Base-by-base conservation (phyloP, 2,329 filamentous ascomycete species). In the Alternaria sp. region DNA sequence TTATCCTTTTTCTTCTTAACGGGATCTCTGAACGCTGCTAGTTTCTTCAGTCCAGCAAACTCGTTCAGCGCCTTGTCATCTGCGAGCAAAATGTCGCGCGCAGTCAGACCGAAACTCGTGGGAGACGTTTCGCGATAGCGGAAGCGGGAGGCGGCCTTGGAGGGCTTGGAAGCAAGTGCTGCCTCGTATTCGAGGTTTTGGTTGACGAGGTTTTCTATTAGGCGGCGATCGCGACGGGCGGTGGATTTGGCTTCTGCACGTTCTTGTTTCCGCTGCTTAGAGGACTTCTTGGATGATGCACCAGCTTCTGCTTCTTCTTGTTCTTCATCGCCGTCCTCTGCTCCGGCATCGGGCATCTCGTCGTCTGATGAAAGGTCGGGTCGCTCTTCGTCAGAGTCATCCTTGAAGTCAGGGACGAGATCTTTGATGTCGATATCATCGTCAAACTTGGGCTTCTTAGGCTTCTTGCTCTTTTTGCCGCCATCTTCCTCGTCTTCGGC, bases 351-450 rank as follows among this genome's bases (percentile, higher is more conserved):
- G 14, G 78, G 39, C 53, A 60, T 78, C 14, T 86, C 83, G 3
- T 76, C 67, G 6, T 75, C 78, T 34, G 84, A 84, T 9, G 83
- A 81, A 75, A 96, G 94, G 58, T 86, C 86, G 72, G 92, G 88
- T 59, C 94, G 93, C 55, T 85, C 86, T 34, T 88, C 89, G n/a
- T 87, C 87, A n/a, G 85, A 84, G 4, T 84, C 87, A 26, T 92
- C 91, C 20, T 92, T 88, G 74, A 96, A 97, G 62, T 96, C 92
- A 1, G 93, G 93, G 28, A 97, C 82, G 51, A 97, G 85, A 77
- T 97, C 94, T 62, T 91, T 93, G 81, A 99, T 98, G 75, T 98
- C 94, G 70, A 99, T 97, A 75, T 99, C 95, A 73, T 98, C 93
- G 71, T 97, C 92, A 91, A 94, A 99, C 64, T 88, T 91, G 9